Base-by-base conservation (phyloP, 2,329 filamentous ascomycete genomes). In the Corynespora cassiicola region DNA sequence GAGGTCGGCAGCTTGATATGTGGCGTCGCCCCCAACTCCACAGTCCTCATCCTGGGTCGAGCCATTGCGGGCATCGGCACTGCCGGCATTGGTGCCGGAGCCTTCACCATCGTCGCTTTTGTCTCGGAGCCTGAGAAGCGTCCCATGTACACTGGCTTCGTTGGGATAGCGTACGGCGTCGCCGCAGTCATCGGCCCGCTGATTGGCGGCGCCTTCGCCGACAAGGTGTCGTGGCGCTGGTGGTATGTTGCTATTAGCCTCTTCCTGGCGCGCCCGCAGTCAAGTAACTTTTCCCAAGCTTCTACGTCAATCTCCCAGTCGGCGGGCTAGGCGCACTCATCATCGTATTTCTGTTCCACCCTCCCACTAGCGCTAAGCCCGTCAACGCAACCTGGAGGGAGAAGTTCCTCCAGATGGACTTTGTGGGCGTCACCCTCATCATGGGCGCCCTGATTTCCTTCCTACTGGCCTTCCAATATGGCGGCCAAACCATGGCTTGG, bases 1-100 rank as follows among this genome's bases (percentile, higher is more conserved):
- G 77, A 81, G 52, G 9, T 82, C 7, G 80, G 80, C 2, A 80
- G 76, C 1, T 50, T 77, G 7, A 55, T 84, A 10, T 81, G 78
- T 49, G 80, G 31, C 56, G 61, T 68, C 1, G 63, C 69, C 1
- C 59, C 58, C 10, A 67, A 58, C 32, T 65, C 60, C 4, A 56
- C 54, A 6, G 61, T 62, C 2, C 50, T 73, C 15, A 70, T 73
- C 26, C 53, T 72, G 23, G 69, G 70, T 8, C 46, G 70, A 14
- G 65, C 66, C 1, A 65, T 74, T 23, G 58, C 65, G 21, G 71
- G 70, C 20, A 35, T 63, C 8, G 69, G 71, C 14, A 61, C 54
- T 10, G 63, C 63, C 7, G 70, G 71, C 4, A 58, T 72, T 18
- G 40, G 41, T n/a, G 37, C 51, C 46, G 51, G 28, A 47, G 58